Percentiles rank a stretch among this genome's conserved stretches.
Conservation (phyloP, 2,329 filamentous ascomycete species). For the Trichoderma breve region DNA sequence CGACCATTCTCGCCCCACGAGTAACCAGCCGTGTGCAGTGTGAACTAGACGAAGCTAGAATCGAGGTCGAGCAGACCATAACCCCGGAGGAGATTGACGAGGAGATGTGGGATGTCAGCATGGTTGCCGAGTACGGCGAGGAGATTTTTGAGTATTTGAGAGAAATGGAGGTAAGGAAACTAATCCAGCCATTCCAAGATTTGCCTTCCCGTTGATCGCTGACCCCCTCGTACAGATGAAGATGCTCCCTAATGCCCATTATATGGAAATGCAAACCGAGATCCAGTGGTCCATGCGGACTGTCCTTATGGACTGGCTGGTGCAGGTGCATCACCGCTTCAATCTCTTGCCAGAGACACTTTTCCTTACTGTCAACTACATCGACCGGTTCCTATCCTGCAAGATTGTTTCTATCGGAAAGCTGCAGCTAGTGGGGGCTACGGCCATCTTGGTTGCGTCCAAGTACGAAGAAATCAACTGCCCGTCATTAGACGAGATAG, state of each 20-base stretch:
- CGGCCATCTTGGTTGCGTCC: conserved; percentile 90
- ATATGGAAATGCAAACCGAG: conserved; percentile 97
- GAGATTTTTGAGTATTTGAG: conserved; percentile 95
- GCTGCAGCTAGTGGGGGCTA: conserved; percentile 92
- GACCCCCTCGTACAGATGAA: conserved; percentile 51
- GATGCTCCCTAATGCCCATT: conserved; percentile 84
- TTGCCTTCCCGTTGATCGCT: not conserved
- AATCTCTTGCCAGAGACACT: conserved; percentile 88
- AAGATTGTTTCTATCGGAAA: conserved; percentile 96
- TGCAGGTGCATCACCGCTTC: conserved; percentile 94
- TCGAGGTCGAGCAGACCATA: conserved; percentile 66
- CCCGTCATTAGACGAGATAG: conserved; percentile 89
- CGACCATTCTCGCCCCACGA: conserved; percentile 67
- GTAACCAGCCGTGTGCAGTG: conserved; percentile 65
- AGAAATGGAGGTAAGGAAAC: conserved; percentile 69
- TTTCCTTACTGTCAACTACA: conserved; percentile 93
- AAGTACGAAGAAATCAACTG: conserved; percentile 99
- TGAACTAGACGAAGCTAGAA: conserved; percentile 67
- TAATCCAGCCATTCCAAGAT: not conserved
- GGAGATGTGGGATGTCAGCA: conserved; percentile 88
- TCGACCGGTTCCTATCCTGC: conserved; percentile 90
- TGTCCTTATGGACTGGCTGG: conserved; percentile 95
- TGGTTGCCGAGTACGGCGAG: conserved; percentile 95
- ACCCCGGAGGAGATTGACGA: conserved; percentile 78
- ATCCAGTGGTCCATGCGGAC: conserved; percentile 99